Percentiles rank a stretch among this genome's conserved stretches.
phyloP scores from a whole-genome alignment of 768 basidiomycete species.

The Roridomyces roridus region DNA sequence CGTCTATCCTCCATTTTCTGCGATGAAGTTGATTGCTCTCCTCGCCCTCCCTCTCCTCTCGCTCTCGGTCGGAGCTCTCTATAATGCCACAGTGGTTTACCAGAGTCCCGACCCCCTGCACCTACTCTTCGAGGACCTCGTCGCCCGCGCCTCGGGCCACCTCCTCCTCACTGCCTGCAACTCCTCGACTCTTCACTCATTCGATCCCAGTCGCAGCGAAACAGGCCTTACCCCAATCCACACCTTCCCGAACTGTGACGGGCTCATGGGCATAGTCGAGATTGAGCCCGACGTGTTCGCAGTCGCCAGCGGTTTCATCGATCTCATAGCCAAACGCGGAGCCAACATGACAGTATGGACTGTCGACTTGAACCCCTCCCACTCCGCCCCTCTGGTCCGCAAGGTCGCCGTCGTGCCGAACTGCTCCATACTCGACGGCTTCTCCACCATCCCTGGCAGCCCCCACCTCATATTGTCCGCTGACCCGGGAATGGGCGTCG shows the following conservation, averaged over 20 bases:
- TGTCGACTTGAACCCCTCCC: constrained; percentile 12
- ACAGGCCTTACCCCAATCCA: constrained; percentile 4
- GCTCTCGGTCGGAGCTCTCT: no score
- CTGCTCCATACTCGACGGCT: constrained; percentile 4
- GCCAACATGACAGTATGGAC: constrained; percentile 6
- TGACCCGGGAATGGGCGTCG: constrained; percentile 2
- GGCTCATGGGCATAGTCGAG: constrained; percentile 9
- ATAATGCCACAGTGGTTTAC: constrained; percentile 3
- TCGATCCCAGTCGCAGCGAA: constrained; percentile 3
- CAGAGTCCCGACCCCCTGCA: neutral
- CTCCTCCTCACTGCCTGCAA: constrained; percentile 4
- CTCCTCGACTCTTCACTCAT: constrained; percentile 4
- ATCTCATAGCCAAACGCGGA: neutral
- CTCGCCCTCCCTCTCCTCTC: no score
- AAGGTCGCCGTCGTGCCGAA: constrained; percentile 10
- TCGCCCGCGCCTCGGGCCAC: constrained; percentile 7
- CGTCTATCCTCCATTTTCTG: no score
- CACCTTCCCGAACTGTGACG: constrained; percentile 13
- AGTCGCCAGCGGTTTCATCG: neutral
- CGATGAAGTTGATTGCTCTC: no score
- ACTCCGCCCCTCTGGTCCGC: constrained; percentile 4
- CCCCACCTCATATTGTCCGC: constrained; percentile 12
- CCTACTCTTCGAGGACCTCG: constrained; percentile 15
- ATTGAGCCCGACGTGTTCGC: constrained; percentile 11
- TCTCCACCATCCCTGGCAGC: constrained; percentile 6